These are phyloP conservation scores for Triticum aestivum DNA, from an alignment of 176 grass and related monocot species.

Conservation along the genomic window IWGSC_CS_RefSeq_v2.1 NC_057803.1:605317638-605318137, in stretches of 20 bases:
- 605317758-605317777: conserved; percentile 67
- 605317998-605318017: conserved; percentile 46
- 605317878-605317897: conserved; percentile 74
- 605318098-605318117: not conserved
- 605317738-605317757: conserved; percentile 34
- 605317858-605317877: conserved; percentile 65
- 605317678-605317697: conserved; percentile 32
- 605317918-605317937: conserved; percentile 51
- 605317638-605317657: conserved; percentile 48
- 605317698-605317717: conserved; percentile 51
- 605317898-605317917: conserved; percentile 63
- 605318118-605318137: not conserved
- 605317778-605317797: conserved; percentile 77
- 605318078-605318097: accelerated
- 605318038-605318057: conserved; percentile 43
- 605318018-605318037: conserved; percentile 73
- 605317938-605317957: conserved; percentile 61
- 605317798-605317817: conserved; percentile 83
- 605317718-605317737: conserved; percentile 59
- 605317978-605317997: conserved; percentile 33
- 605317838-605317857: conserved; percentile 67
- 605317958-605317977: conserved; percentile 61
- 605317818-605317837: conserved; percentile 72
- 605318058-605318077: not conserved
- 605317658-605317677: conserved; percentile 27